Base-by-base conservation (phyloP, 176 grass and related monocot genomes). In the Bothriochloa decipiens region DNA sequence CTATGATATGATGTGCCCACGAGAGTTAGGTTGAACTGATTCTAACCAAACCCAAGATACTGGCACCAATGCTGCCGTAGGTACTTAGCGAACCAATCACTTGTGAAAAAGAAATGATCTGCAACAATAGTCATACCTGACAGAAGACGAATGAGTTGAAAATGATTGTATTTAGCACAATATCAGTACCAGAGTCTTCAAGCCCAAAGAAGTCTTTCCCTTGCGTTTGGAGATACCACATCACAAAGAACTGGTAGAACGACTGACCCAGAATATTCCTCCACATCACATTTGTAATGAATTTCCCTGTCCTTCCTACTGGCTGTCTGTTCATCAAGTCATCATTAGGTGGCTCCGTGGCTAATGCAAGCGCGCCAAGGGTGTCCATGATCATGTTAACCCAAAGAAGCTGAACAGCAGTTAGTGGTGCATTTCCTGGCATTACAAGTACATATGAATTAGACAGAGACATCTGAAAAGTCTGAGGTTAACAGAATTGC, bases 321-420 rank as follows among this genome's bases (percentile, higher is more conserved):
- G 97, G 97, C n/a, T 87, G 53, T 77, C 97, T 88, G 69, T 96
- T 95, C 97, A 99, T 96, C 72, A 99, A 80, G 25, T 94, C 87
- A 70, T 91, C 67, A 57, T 92, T 94, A 35, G 97, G 97, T 70
- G 97, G 91, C 47, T 99, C 97, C 0, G 97, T 99, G 77, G 97
- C 97, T 75, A 99, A 83, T 18, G 97, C 97, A 35, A 99, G 88
- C 1, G 97, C 97, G 0, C 97, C 97, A 47, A 99, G 87, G 61
- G 93, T 99, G 87, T 99, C 97, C 97, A 99, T 99, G 68, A 99
- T 99, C 97, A 99, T 96, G 78, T 99, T 99, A 42, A 99, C 97
- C 93, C 97, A 99, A 72, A 99, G 89, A 64, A 99, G 87, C 70
- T 99, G 97, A 72, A 99, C 97, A 71, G 97, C 93, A 32, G 93